These are phyloP conservation scores for Ocimum tenuiflorum DNA, from an alignment of 257 asterid species.

Conservation along the genomic window DNA sequence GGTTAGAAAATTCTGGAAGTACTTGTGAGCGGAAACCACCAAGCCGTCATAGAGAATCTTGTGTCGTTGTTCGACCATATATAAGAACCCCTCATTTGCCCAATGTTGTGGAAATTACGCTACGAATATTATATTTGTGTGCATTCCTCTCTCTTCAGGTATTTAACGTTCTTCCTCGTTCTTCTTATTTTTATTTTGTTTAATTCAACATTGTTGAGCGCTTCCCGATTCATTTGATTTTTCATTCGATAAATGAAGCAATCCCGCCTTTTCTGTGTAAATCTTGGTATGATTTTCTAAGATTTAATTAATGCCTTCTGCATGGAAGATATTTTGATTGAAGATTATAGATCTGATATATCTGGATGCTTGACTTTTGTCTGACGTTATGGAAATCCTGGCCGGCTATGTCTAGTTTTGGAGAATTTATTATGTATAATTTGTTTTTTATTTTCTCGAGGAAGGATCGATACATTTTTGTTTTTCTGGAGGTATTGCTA, in stretches of 20 bases:
- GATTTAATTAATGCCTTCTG: background rate
- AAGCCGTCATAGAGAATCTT: conserved; percentile 7
- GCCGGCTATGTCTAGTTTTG: background rate
- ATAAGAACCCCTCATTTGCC: conserved; percentile 9
- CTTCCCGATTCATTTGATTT: background rate
- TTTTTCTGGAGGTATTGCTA: background rate
- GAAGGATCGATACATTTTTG: background rate
- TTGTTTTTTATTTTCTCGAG: background rate
- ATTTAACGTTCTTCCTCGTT: background rate
- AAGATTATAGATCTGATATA: conserved; percentile 13
- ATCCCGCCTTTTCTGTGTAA: background rate
- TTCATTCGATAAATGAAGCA: background rate
- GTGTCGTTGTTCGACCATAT: background rate
- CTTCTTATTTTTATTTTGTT: background rate
- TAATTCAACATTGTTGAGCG: background rate
- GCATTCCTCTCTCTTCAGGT: conserved; percentile 20
- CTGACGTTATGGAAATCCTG: background rate
- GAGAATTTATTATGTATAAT: background rate
- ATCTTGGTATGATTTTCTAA: background rate
- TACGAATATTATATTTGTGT: background rate
- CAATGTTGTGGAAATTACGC: background rate
- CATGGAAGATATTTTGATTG: background rate
- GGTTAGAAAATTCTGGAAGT: conserved; percentile 31
- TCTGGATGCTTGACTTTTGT: background rate
- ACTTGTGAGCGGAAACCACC: background rate